These are phyloP conservation scores for Salicornia ramosissima DNA, from an alignment of 148 eudicot species.

Conservation along the genomic window DNA sequence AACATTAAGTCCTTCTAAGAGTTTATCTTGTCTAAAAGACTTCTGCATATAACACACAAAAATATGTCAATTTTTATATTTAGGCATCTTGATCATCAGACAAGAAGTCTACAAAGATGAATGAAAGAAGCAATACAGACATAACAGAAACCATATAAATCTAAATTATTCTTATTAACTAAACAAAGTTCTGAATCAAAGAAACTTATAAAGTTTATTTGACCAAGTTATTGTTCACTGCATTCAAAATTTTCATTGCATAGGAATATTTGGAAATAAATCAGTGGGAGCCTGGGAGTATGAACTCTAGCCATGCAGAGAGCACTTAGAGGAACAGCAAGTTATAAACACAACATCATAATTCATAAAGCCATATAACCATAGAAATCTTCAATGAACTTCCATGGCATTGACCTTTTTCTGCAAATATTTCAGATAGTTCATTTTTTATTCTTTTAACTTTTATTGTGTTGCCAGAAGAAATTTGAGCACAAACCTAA, in stretches of 20 bases:
- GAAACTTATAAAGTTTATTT: not conserved
- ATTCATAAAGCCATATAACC: not conserved
- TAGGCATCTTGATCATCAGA: not conserved
- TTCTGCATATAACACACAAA: slow-evolving; percentile 35
- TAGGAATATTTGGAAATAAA: not conserved
- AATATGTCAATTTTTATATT: not conserved
- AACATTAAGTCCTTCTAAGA: slow-evolving; percentile 43
- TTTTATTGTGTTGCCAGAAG: not conserved
- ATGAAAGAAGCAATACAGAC: not conserved
- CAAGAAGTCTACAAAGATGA: not conserved
- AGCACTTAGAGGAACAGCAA: not conserved
- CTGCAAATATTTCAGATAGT: no score
- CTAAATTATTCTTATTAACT: no score
- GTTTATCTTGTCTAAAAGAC: slow-evolving; percentile 34
- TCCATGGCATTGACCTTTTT: not conserved
- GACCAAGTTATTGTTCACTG: not conserved
- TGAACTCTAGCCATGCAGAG: not conserved
- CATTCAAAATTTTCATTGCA: not conserved
- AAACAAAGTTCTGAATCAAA: not conserved
- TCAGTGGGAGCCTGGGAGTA: not conserved
- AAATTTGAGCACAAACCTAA: not conserved
- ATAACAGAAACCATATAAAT: not conserved
- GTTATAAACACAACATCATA: not conserved
- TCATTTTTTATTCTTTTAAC: no score
- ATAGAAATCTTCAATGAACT: not conserved